These are phyloP conservation scores for Chaetomium fimeti DNA, from an alignment of 495 filamentous ascomycete genomes.

Conservation along the genomic window DNA sequence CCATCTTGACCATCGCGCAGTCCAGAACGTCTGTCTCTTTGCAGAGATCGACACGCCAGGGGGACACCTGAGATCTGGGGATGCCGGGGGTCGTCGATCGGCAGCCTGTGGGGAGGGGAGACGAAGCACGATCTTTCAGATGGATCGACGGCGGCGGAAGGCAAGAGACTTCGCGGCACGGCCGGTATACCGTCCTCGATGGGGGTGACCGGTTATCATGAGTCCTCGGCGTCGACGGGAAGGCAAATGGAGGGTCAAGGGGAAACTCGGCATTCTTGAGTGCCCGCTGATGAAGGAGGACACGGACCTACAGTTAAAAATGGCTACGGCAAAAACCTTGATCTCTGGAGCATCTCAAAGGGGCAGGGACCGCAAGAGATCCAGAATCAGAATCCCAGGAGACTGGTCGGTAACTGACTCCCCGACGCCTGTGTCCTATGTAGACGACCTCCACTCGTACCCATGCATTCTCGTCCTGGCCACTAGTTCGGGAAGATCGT, in stretches of 20 bases:
- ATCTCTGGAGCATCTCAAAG: background rate
- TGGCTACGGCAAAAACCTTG: background rate
- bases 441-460: background rate
- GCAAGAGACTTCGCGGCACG: background rate
- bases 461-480: background rate
- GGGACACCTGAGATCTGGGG: background rate
- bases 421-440: background rate
- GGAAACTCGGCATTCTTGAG: background rate
- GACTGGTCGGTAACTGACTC: background rate
- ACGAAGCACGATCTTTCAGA: background rate
- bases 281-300: background rate
- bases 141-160: conserved; percentile 5
- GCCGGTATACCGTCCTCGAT: background rate
- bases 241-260: background rate
- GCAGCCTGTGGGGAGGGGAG: background rate
- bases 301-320: background rate
- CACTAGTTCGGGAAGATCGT: background rate
- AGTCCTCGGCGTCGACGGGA: background rate
- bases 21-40: background rate
- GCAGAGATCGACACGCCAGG: background rate
- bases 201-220: background rate
- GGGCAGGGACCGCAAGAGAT: background rate
- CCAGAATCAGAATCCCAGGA: background rate
- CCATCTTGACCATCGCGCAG: background rate
- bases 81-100: background rate